Conservation (phyloP, 345 rosid species). For the Geranium brycei region DNA sequence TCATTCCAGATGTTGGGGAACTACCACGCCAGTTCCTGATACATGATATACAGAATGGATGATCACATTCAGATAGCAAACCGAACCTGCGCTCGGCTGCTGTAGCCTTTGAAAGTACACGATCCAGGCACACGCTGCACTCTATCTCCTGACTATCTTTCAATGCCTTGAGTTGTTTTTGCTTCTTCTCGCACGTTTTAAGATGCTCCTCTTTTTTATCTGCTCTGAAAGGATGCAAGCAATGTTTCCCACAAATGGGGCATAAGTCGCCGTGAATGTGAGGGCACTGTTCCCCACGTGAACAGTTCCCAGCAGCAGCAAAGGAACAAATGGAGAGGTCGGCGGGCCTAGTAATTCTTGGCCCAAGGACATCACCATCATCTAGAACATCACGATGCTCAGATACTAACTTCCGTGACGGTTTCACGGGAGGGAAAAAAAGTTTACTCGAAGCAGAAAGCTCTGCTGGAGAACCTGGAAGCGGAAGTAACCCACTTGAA, state of each 20-base stretch:
- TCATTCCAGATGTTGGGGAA: conserved; percentile 81
- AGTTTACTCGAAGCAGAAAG: conserved; percentile 28
- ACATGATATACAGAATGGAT: conserved; percentile 86
- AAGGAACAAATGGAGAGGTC: conserved; percentile 69
- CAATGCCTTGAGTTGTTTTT: conserved; percentile 54
- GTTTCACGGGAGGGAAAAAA: conserved; percentile 17
- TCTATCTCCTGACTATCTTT: conserved; percentile 53
- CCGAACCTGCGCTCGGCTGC: conserved; percentile 74
- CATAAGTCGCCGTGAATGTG: conserved; percentile 83
- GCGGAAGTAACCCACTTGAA: conserved; percentile 13
- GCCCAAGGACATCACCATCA: conserved; percentile 20
- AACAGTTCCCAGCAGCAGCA: conserved; percentile 81
- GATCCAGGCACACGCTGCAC: conserved; percentile 70
- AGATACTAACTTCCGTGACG: conserved; percentile 32
- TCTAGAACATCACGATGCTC: conserved; percentile 17
- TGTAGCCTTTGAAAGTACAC: conserved; percentile 56
- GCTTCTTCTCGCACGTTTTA: conserved; percentile 56
- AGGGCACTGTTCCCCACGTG: conserved; percentile 71
- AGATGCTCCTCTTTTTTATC: conserved; percentile 71
- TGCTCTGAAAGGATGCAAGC: conserved; percentile 79
- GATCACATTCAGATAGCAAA: conserved; percentile 85
- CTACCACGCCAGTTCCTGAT: conserved; percentile 83
- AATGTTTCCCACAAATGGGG: conserved; percentile 65
- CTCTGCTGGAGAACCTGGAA: conserved; percentile 19
- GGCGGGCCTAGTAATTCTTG: conserved; percentile 31